Base-by-base conservation (phyloP, 1,139 yeast species). In the Pichia norvegensis region DNA sequence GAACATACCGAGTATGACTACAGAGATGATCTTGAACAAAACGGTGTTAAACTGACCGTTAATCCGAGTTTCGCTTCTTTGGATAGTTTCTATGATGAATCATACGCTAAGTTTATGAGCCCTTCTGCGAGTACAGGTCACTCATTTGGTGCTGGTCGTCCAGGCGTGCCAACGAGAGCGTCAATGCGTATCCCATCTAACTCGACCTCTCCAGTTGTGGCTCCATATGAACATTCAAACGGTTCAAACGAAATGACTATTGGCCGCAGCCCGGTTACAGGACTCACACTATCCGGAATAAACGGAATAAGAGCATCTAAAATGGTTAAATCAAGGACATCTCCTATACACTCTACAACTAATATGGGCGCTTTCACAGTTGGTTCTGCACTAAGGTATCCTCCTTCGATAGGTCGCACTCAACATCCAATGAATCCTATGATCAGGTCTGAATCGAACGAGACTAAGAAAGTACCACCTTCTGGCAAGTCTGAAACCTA, bases 51-150 rank as follows among this genome's bases (percentile, higher is more conserved):
- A 19, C 61, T 83, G 39, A 86, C 88, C 0, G 70, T 81, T 19
- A 80, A 78, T 52, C 85, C 83, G 43, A 81, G 88, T 53, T 82
- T 81, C 68, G 92, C 90, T 1, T 82, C 90, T 0, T 67, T 84
- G 58, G 88, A 83, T 59, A 81, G 88, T 58, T 72, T 77, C 46
- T 81, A 81, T 59, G 83, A 81, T 55, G 86, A 81, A 44, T 48
- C 50, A 10, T 48, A 51, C 29, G 42, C 53, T 4, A 47, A 49
- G 20, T 49, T 50, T 25, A 33, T 51, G 23, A 44, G 38, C 11
- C 40, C 45, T 4, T 14, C 43, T 10, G 20, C 23, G 8, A 19
- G 23, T 19, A 16, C 35, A 16, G 20, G 35, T 16, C 11, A 8
- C 9, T 23, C 23, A 6, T 33, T 16, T 33, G 20, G 4, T 33